Evolutionary conservation across 1,284 basidiomycete genomes (phyloP), one percentile per base, ranked within the genome.

Genomic region (Microbotryum silenes-acaulis): DNA sequence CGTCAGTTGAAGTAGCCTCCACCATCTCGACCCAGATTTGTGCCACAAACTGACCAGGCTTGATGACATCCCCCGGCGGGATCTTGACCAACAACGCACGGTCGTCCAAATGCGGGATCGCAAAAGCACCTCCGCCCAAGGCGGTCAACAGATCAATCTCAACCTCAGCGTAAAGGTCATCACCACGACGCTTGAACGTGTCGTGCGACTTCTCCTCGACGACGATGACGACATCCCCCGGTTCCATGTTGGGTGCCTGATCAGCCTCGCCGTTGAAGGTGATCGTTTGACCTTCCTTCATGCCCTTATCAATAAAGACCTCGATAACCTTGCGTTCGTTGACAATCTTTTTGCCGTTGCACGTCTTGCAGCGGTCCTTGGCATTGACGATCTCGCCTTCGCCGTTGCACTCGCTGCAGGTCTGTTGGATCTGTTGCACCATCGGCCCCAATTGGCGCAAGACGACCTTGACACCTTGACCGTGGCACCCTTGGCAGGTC

Each of bases 251-350:
- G 6, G 96, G 94, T 7, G 90, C 85, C 77, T 99, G 94, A 76
- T 99, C 96, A 72, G 89, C 92, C 80, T 98, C 96, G 62, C 96
- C 94, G 62, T 82, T 77, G 79, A 98, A 99, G 61, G 84, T 85
- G 76, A 99, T 92, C 25, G 91, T 93, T 78, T 97, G 92, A 37
- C 96, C 96, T 61, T 88, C 87, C 79, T 91, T 91, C 96, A 98
- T 98, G 61, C 96, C 96, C 81, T 94, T 97, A 83, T 98, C 96
- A 81, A 99, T 90, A 76, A 97, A 91, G 29, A 98, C 96, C 78
- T 99, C 96, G 72, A 98, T 80, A 69, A 97, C 87, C 81, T 98
- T 98, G 79, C 96, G 91, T 79, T 98, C 96, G 63, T 89, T 86
- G 53, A 87, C 72, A 61, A 90, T 86, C 82, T 98, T 99, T 81